phyloP scores from a whole-genome alignment of 2,329 filamentous ascomycete species.

The Trichoderma simmonsii region DNA sequence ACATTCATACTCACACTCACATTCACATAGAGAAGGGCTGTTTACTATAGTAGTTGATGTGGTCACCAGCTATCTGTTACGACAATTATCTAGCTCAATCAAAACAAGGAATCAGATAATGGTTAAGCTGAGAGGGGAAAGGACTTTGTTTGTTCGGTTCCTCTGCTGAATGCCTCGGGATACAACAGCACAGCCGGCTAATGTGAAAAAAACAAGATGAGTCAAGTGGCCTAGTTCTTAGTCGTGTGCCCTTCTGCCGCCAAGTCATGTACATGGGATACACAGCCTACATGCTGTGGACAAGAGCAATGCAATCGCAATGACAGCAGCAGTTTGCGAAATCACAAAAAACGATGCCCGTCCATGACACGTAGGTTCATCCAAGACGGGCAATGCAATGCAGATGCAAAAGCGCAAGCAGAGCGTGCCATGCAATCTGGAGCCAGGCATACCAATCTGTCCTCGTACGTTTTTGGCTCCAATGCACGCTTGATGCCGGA shows the following conservation, averaged over 20 bases:
- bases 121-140: not conserved
- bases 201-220: not conserved
- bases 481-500: constrained; percentile 16
- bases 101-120: not conserved
- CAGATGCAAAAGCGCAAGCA: not conserved
- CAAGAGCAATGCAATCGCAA: not conserved
- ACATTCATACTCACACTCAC: not conserved
- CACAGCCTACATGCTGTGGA: not conserved
- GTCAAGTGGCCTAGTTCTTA: not conserved
- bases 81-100: not conserved
- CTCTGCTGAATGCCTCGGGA: not conserved
- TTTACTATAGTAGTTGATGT: not conserved
- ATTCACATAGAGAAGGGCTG: not conserved
- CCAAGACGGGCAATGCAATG: not conserved
- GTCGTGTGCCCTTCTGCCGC: not conserved
- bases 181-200: not conserved
- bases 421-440: not conserved
- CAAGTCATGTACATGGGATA: not conserved
- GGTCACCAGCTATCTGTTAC: not conserved
- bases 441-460: not conserved
- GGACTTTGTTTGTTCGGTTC: not conserved
- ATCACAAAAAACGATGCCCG: not conserved
- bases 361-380: constrained; percentile 6
- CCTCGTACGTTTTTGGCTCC: not conserved
- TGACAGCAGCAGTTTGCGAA: not conserved